A percentile compares a stretch with the other conserved stretches of the same genome.
Evolutionary conservation across 805 yeast species (phyloP).

Genomic region (Schizosaccharomyces cryophilus): DNA sequence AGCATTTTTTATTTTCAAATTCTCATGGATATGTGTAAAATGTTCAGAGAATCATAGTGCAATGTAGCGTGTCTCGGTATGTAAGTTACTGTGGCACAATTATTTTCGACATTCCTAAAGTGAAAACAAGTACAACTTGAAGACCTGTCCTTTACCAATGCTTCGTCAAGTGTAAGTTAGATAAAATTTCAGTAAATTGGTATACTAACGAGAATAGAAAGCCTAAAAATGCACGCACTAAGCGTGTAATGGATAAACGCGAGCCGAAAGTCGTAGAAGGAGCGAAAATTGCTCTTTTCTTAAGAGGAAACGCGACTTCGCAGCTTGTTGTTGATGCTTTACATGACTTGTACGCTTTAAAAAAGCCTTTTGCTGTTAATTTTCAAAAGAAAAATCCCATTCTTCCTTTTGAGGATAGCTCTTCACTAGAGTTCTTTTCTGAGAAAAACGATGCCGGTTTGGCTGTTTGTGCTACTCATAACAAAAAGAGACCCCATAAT

Average conservation of each 20-base stretch:
- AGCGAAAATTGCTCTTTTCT: conserved; percentile 67
- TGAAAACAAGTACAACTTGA: not conserved
- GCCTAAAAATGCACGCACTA: conserved; percentile 87
- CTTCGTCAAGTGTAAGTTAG: conserved; percentile 2
- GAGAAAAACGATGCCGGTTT: conserved; percentile 85
- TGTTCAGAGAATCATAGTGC: too few relatives aligned
- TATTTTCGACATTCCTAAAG: too few relatives aligned
- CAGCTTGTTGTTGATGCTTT: conserved; percentile 65
- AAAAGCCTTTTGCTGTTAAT: conserved; percentile 73
- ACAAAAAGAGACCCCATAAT: conserved; percentile 82
- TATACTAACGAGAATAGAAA: conserved; percentile 18
- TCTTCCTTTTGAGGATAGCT: conserved; percentile 76
- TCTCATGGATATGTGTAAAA: too few relatives aligned
- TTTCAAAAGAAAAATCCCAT: conserved; percentile 73
- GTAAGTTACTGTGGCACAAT: too few relatives aligned
- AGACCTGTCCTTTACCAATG: not conserved
- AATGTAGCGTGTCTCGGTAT: too few relatives aligned
- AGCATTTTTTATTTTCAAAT: too few relatives aligned
- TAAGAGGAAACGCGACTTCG: conserved; percentile 68
- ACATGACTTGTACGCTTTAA: conserved; percentile 47
- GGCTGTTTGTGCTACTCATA: conserved; percentile 50
- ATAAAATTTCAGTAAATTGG: not conserved
- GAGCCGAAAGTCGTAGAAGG: conserved; percentile 79
- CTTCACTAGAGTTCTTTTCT: conserved; percentile 68
- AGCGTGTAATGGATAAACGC: conserved; percentile 72